Evolutionary conservation across 2,329 filamentous ascomycete genomes (phyloP).

Genomic region (Metarhizium rileyi): DNA sequence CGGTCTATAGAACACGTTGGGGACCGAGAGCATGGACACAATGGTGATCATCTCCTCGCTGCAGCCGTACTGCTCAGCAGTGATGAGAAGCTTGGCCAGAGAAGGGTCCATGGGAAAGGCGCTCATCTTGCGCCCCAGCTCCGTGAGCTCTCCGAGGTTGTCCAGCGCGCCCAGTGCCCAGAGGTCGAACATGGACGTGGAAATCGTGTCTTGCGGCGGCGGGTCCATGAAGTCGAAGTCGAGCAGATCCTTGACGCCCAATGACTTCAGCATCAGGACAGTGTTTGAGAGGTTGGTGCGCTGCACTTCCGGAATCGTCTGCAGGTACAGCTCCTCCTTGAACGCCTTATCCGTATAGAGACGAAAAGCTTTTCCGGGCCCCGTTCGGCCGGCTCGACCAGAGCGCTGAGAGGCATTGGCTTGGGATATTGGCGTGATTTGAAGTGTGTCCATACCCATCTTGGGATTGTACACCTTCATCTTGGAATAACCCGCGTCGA

Average conservation of each 20-base stretch:
- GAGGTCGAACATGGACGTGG: constrained; percentile 91
- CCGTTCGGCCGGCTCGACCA: constrained; percentile 86
- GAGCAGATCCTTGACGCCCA: constrained; percentile 86
- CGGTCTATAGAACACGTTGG: constrained; percentile 91
- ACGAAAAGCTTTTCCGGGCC: constrained; percentile 89
- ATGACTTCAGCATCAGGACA: constrained; percentile 83
- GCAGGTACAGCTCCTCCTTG: constrained; percentile 90
- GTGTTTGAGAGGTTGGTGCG: constrained; percentile 93
- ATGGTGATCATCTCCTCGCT: constrained; percentile 98
- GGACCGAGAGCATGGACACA: constrained; percentile 94
- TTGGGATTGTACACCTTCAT: constrained; percentile 97
- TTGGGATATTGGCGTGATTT: constrained; percentile 95
- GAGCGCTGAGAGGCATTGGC: constrained; percentile 91
- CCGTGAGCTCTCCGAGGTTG: constrained; percentile 85
- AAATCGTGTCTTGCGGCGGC: constrained; percentile 94
- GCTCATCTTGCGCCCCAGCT: constrained; percentile 85
- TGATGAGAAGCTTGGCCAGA: constrained; percentile 89
- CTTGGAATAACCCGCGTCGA: constrained; percentile 92
- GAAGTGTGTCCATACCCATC: constrained; percentile 98
- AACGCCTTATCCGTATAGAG: constrained; percentile 92
- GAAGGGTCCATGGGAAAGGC: constrained; percentile 97
- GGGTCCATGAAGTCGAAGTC: constrained; percentile 99
- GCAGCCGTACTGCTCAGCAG: constrained; percentile 79
- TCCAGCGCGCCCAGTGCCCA: constrained; percentile 93
- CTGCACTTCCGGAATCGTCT: constrained; percentile 96